Evolutionary conservation across 1,284 basidiomycete species (phyloP).

Genomic region (Pyrrhoderma lamaoense): DNA sequence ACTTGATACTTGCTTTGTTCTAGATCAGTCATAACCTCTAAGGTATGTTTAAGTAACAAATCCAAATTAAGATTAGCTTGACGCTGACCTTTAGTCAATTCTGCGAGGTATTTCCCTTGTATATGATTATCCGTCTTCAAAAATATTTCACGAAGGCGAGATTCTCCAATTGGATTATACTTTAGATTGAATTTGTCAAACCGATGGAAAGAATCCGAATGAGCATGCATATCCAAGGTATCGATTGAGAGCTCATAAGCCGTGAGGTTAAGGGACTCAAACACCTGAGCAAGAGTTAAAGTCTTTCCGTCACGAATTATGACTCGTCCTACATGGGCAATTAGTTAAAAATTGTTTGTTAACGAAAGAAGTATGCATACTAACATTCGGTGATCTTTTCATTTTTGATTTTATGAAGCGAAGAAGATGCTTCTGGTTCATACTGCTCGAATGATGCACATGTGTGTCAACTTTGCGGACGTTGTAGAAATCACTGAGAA

Average conservation of each 20-base stretch:
- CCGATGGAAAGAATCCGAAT: constrained; percentile 94
- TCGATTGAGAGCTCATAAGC: constrained; percentile 99
- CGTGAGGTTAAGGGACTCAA: constrained; percentile 89
- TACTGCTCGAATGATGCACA: constrained; percentile 96
- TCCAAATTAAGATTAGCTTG: neutral
- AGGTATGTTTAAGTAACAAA: neutral
- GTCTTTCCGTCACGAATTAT: constrained; percentile 91
- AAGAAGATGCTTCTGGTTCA: constrained; percentile 99
- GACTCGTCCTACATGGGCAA: constrained; percentile 69
- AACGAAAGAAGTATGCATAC: constrained; percentile 20
- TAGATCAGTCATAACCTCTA: constrained; percentile 93
- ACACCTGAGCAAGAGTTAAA: constrained; percentile 89
- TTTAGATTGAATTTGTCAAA: constrained; percentile 96
- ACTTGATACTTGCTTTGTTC: constrained; percentile 99
- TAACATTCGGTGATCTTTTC: constrained; percentile 71
- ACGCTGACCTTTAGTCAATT: constrained; percentile 75
- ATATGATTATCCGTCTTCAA: constrained; percentile 97
- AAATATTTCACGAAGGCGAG: constrained; percentile 93
- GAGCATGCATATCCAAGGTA: constrained; percentile 99
- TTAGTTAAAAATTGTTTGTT: neutral
- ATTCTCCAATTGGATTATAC: constrained; percentile 94
- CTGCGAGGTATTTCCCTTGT: constrained; percentile 88
- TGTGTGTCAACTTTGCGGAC: constrained; percentile 98
- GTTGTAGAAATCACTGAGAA: constrained; percentile 92
- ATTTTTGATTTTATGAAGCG: constrained; percentile 99